Percentiles rank a stretch among this genome's conserved stretches.
Evolutionary conservation across 2,329 filamentous ascomycete genomes (phyloP).

Genomic region (Paecilomyces variotii): DNA sequence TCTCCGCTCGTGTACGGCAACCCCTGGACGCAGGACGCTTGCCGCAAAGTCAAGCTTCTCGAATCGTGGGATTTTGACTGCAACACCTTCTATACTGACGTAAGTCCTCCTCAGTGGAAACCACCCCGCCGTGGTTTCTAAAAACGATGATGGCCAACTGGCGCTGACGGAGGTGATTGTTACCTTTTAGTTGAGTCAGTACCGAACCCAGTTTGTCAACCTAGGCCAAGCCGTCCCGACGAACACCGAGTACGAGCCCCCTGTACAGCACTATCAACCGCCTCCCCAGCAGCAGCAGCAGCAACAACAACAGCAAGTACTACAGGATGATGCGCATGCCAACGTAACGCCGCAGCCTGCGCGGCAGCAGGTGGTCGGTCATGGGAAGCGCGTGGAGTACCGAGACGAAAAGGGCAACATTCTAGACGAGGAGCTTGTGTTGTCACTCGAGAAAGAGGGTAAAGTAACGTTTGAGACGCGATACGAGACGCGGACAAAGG

Average conservation of each 20-base stretch:
- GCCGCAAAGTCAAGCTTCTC: constrained; percentile 79
- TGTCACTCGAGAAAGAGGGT: constrained; percentile 61
- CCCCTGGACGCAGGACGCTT: constrained; percentile 82
- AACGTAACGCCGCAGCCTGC: constrained; percentile 26
- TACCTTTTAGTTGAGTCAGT: constrained; percentile 29
- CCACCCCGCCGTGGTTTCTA: constrained; percentile 21
- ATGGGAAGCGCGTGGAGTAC: constrained; percentile 85
- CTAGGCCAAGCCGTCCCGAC: constrained; percentile 14
- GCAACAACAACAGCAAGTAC: constrained; percentile 11
- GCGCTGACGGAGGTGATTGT: constrained; percentile 18
- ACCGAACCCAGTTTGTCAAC: constrained; percentile 24
- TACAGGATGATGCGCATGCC: constrained; percentile 16
- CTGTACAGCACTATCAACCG: constrained; percentile 10
- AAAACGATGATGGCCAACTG: constrained; percentile 8
- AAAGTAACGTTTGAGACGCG: constrained; percentile 93
- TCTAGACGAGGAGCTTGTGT: constrained; percentile 74
- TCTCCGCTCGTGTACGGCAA: constrained; percentile 89
- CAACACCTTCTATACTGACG: constrained; percentile 79
- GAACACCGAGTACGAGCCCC: constrained; percentile 6
- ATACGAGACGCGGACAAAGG: constrained; percentile 86
- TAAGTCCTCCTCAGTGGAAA: constrained; percentile 51
- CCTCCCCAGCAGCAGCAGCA: constrained; percentile 11
- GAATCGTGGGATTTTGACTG: constrained; percentile 95
- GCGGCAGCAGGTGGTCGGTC: constrained; percentile 33
- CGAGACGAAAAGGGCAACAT: constrained; percentile 90